Conservation (phyloP, 345 rosid species). For the Syzygium jambos region DNA sequence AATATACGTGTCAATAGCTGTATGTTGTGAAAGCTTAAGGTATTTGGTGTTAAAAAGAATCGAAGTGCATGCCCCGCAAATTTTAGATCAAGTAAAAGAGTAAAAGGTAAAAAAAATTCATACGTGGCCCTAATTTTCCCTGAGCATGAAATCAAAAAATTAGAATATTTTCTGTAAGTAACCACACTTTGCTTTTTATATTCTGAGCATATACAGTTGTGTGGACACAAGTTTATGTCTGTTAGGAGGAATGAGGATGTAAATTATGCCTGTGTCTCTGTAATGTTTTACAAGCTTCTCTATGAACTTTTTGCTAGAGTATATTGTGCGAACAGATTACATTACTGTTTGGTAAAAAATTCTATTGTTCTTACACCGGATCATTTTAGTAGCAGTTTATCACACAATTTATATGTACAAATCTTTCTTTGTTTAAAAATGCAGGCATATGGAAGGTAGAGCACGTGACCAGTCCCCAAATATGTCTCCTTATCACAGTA, state of each 20-base stretch:
- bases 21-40: not conserved
- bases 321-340: not conserved
- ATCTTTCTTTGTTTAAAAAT: not conserved
- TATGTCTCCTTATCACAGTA: constrained; percentile 31
- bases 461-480: constrained; percentile 32
- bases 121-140: not conserved
- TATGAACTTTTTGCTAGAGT: not conserved
- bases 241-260: not conserved
- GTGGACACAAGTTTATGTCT: not conserved
- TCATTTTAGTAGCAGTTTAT: not conserved
- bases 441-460: constrained; percentile 26
- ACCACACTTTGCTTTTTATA: not conserved
- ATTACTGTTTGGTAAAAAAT: not conserved
- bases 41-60: not conserved
- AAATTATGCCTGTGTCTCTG: not conserved
- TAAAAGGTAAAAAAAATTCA: not conserved
- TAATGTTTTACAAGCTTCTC: not conserved
- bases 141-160: not conserved
- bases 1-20: not conserved
- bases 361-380: not conserved
- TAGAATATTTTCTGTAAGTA: not conserved
- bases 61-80: not conserved
- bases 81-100: not conserved
- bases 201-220: not conserved
- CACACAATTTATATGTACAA: not conserved